Evolutionary conservation across 208 protist species (phyloP).

Genomic region (Acanthamoeba healyi): DNA sequence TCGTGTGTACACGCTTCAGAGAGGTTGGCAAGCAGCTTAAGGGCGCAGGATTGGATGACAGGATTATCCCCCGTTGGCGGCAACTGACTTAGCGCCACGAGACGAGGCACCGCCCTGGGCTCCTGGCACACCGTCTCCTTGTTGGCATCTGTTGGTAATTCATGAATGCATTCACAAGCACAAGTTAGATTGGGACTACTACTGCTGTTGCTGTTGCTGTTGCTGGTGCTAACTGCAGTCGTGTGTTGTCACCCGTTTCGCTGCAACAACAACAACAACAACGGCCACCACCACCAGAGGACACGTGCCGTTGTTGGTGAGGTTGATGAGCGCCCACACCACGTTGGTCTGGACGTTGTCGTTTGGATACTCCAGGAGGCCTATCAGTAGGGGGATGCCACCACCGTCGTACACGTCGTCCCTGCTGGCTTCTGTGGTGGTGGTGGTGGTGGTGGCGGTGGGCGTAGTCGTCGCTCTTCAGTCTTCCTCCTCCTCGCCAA

Average conservation of each 20-base stretch:
- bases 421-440: constrained; percentile 11
- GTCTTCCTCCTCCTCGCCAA: no score
- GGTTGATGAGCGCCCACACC: constrained; percentile 48
- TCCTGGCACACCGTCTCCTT: constrained; percentile 38
- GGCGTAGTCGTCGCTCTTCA: no score
- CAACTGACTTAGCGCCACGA: neutral
- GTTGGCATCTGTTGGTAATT: constrained; percentile 4
- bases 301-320: constrained; percentile 54
- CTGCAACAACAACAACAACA: neutral
- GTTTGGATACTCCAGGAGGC: neutral
- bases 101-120: neutral
- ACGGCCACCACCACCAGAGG: neutral
- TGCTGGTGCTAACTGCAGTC: no score
- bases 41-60: neutral
- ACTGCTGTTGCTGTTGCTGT: no score
- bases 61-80: neutral
- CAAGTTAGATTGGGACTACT: no score
- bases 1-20: neutral
- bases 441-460: neutral
- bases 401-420: constrained; percentile 59
- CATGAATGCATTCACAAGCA: no score
- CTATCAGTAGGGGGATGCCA: constrained; percentile 5
- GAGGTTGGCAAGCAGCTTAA: constrained; percentile 53
- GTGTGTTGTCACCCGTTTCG: no score
- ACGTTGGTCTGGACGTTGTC: constrained; percentile 30